Conservation (phyloP, 495 filamentous ascomycete species). For the Aspergillus conjunctus region DNA sequence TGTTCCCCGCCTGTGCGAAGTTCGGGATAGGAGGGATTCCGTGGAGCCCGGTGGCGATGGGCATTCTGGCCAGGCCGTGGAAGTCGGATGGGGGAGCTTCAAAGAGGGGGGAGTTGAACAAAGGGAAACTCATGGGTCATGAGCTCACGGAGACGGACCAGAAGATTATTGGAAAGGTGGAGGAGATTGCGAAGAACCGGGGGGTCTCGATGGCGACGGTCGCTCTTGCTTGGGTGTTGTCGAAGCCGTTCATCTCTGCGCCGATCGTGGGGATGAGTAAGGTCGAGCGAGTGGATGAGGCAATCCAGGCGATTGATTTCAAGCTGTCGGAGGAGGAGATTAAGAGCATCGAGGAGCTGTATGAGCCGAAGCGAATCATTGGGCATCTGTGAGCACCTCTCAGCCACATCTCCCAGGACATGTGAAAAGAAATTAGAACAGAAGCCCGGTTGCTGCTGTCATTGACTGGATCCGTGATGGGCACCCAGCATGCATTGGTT, state of each 20-base stretch:
- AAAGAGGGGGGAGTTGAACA: constrained; percentile 24
- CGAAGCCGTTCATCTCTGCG: constrained; percentile 48
- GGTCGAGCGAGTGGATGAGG: constrained; percentile 60
- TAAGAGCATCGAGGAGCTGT: constrained; percentile 62
- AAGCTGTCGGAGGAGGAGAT: constrained; percentile 58
- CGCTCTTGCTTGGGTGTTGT: constrained; percentile 64
- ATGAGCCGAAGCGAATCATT: constrained; percentile 49
- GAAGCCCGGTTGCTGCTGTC: too few species aligned
- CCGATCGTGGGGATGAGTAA: constrained; percentile 67
- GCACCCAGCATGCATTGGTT: too few species aligned
- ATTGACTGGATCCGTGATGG: too few species aligned
- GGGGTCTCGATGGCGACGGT: constrained; percentile 62
- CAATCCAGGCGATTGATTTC: constrained; percentile 49
- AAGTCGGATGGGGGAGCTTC: constrained; percentile 3
- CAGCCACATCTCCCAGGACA: too few species aligned
- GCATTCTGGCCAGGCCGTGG: constrained; percentile 40
- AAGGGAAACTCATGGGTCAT: constrained; percentile 20
- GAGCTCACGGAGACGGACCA: constrained; percentile 34
- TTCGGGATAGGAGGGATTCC: constrained; percentile 67
- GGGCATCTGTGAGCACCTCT: constrained; percentile 23
- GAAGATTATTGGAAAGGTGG: constrained; percentile 57
- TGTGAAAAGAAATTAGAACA: too few species aligned
- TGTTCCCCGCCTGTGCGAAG: constrained; percentile 67
- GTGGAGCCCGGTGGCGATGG: constrained; percentile 54
- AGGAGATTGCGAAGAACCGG: constrained; percentile 61